A percentile compares a stretch with the other conserved stretches of the same genome.
These are phyloP conservation scores for Monilinia aucupariae DNA, from an alignment of 2,329 filamentous ascomycete genomes.

Conservation along the genomic window DNA sequence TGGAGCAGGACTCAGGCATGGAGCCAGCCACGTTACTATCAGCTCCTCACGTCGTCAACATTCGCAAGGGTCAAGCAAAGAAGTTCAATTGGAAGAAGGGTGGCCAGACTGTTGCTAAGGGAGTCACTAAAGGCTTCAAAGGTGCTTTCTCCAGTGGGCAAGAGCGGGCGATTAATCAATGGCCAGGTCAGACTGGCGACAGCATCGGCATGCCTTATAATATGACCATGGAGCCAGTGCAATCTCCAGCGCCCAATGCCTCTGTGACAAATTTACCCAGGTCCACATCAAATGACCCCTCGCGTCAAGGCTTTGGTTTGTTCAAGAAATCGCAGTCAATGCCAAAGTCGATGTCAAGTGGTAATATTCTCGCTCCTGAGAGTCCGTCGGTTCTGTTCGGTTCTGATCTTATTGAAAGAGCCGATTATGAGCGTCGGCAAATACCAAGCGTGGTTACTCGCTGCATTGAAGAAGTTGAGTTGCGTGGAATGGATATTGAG, in stretches of 20 bases:
- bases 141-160: conserved; percentile 66
- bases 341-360: conserved; percentile 46
- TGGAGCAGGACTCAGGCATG: conserved; percentile 35
- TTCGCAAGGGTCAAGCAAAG: conserved; percentile 82
- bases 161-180: conserved; percentile 45
- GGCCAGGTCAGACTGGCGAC: conserved; percentile 53
- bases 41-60: conserved; percentile 87
- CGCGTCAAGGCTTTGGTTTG: conserved; percentile 52
- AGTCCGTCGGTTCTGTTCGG: conserved; percentile 68
- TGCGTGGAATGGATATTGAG: conserved; percentile 94
- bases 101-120: conserved; percentile 87
- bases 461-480: conserved; percentile 94
- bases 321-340: conserved; percentile 48
- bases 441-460: conserved; percentile 87
- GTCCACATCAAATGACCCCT: conserved; percentile 29
- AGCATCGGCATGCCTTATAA: conserved; percentile 67
- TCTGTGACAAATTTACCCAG: conserved; percentile 29
- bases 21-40: conserved; percentile 33
- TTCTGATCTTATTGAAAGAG: conserved; percentile 77
- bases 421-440: conserved; percentile 81
- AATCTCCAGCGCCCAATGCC: conserved; percentile 36
- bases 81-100: conserved; percentile 99
- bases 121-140: conserved; percentile 89
- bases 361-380: conserved; percentile 42
- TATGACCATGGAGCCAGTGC: conserved; percentile 54